Percentiles rank a stretch among this genome's conserved stretches.
Conservation (phyloP, 1,284 basidiomycete genomes). For the Termitomyces sp. region DNA sequence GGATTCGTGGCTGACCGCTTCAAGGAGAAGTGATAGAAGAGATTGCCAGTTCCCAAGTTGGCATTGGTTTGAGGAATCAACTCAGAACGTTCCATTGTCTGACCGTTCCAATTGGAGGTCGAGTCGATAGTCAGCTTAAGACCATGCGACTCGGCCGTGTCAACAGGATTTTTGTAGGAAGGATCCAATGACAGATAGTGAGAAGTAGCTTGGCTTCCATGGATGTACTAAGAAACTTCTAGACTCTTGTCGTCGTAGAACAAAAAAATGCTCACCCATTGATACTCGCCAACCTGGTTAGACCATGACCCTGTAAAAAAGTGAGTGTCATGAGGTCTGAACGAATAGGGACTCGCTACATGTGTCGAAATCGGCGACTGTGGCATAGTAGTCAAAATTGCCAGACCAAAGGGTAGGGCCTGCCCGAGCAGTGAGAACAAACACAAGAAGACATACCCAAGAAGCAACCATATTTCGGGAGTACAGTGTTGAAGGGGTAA, state of each 20-base stretch:
- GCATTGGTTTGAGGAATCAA: slow-evolving; percentile 55
- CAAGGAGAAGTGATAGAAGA: slow-evolving; percentile 64
- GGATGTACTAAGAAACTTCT: slow-evolving; percentile 44
- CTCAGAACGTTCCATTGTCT: slow-evolving; percentile 41
- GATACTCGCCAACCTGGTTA: slow-evolving; percentile 52
- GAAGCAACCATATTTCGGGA: slow-evolving; percentile 23
- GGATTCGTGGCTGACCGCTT: slow-evolving; percentile 43
- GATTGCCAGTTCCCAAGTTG: slow-evolving; percentile 54
- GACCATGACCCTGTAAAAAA: slow-evolving; percentile 47
- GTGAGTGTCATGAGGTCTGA: background rate
- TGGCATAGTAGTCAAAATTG: slow-evolving; percentile 46
- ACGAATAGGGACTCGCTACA: slow-evolving; percentile 30
- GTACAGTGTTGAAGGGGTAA: background rate
- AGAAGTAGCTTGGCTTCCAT: slow-evolving; percentile 48
- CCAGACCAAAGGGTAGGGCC: slow-evolving; percentile 52
- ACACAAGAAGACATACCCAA: slow-evolving; percentile 26
- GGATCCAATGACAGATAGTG: slow-evolving; percentile 50
- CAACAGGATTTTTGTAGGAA: slow-evolving; percentile 58
- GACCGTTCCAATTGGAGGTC: slow-evolving; percentile 48
- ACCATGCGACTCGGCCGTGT: slow-evolving; percentile 47
- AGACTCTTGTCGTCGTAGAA: background rate
- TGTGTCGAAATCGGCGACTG: slow-evolving; percentile 46
- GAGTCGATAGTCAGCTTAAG: slow-evolving; percentile 53
- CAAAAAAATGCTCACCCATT: slow-evolving; percentile 39
- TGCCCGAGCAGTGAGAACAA: slow-evolving; percentile 33